Conservation (phyloP, 2,329 filamentous ascomycete species). For the Fusarium robinianum region DNA sequence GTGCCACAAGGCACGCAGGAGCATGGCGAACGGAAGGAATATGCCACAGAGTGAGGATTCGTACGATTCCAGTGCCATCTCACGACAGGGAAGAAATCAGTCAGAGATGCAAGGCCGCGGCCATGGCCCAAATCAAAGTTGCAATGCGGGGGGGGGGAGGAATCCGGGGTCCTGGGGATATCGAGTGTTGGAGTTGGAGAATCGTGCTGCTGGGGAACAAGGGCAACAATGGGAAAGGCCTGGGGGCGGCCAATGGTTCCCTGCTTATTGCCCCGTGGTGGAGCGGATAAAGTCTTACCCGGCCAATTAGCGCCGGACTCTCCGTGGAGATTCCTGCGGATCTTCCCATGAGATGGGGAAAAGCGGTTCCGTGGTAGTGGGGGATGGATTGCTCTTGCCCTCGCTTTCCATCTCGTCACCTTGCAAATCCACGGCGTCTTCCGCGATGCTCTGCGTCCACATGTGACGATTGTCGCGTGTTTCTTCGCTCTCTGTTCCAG, state of each 20-base stretch:
- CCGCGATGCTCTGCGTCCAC: conserved; percentile 1
- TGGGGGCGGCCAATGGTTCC: conserved; percentile 7
- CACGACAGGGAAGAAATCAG: conserved; percentile 16
- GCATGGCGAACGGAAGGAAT: conserved; percentile 29
- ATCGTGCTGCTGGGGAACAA: conserved; percentile 8
- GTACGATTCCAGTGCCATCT: conserved; percentile 32
- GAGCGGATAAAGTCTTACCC: conserved; percentile 35
- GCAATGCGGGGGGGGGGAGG: conserved; percentile 38
- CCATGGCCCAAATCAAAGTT: conserved; percentile 24
- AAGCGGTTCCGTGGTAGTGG: conserved; percentile 26
- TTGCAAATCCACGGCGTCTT: conserved; percentile 12
- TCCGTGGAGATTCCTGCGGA: conserved; percentile 17
- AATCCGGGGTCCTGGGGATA: conserved; percentile 34
- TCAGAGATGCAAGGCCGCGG: conserved; percentile 20
- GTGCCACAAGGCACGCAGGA: conserved; percentile 27
- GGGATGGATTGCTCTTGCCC: conserved; percentile 1
- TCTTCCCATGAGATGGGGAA: conserved; percentile 14
- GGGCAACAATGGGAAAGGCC: neutral
- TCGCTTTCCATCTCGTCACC: conserved; percentile 7
- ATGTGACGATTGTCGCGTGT: conserved; percentile 9
- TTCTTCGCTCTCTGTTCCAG: neutral
- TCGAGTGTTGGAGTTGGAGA: conserved; percentile 24
- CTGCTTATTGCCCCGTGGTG: conserved; percentile 24
- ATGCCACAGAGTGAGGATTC: conserved; percentile 12
- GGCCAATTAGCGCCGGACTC: conserved; percentile 19